Evolutionary conservation across 2,329 filamentous ascomycete species (phyloP).

Genomic region (Emmonsia crescens): DNA sequence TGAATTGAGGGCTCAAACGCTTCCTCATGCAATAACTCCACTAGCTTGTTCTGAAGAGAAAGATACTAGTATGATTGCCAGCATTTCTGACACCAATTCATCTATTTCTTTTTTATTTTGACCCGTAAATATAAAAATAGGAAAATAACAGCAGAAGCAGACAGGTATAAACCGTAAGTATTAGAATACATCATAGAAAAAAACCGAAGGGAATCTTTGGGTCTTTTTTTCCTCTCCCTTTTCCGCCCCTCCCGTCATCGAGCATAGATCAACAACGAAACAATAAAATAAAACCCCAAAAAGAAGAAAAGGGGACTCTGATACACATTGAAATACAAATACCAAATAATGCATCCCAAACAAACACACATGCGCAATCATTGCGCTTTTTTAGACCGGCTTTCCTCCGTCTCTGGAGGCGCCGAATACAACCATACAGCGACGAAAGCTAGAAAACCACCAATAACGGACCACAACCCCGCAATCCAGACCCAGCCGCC

Average conservation of each 20-base stretch:
- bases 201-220: not conserved
- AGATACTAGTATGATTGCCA: not conserved
- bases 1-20: not conserved
- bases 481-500: conserved; percentile 92
- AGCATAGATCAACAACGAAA: not conserved
- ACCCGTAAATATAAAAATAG: not conserved
- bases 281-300: not conserved
- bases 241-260: not conserved
- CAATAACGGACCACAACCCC: conserved; percentile 72
- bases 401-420: conserved; percentile 28
- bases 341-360: not conserved
- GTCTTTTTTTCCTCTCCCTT: not conserved
- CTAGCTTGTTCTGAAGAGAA: not conserved
- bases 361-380: not conserved
- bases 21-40: not conserved
- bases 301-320: not conserved
- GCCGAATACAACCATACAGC: conserved; percentile 76
- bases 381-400: conserved; percentile 9
- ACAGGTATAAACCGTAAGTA: not conserved
- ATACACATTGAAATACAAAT: not conserved
- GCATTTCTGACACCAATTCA: not conserved
- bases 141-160: not conserved
- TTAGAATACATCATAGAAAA: not conserved
- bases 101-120: not conserved
- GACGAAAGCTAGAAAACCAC: conserved; percentile 76